Percentiles rank a stretch among this genome's conserved stretches.
These are phyloP conservation scores for Hygrophorus pudorinus DNA, from an alignment of 768 basidiomycete species.

Conservation along the genomic window DNA sequence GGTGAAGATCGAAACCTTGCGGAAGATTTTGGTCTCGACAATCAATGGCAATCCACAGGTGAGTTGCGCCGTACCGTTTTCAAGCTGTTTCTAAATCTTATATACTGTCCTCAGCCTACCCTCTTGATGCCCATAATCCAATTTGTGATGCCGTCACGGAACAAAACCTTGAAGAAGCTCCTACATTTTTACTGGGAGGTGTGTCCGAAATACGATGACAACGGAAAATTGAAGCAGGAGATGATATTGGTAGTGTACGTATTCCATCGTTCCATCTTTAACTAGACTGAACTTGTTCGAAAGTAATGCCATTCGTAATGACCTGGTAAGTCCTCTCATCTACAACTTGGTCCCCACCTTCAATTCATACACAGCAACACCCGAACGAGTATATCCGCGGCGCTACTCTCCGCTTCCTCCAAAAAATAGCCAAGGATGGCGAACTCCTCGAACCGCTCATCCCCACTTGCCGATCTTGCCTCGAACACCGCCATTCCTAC, in stretches of 20 bases:
- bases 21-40: constrained; percentile 86
- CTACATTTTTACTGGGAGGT: constrained; percentile 96
- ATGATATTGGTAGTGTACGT: constrained; percentile 98
- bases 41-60: constrained; percentile 94
- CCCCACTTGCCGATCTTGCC: constrained; percentile 85
- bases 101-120: constrained; percentile 45
- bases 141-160: constrained; percentile 90
- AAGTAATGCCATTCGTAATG: constrained; percentile 95
- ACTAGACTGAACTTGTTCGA: constrained; percentile 9
- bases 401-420: constrained; percentile 91
- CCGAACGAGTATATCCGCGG: constrained; percentile 99
- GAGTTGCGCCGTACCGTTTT: constrained; percentile 16
- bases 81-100: background rate
- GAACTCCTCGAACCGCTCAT: constrained; percentile 95
- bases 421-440: constrained; percentile 87
- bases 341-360: background rate
- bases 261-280: background rate
- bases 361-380: constrained; percentile 62
- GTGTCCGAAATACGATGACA: constrained; percentile 95
- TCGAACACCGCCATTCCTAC: constrained; percentile 96
- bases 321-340: constrained; percentile 54
- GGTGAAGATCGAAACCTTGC: constrained; percentile 91
- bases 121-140: constrained; percentile 98
- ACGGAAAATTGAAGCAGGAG: constrained; percentile 96
- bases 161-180: constrained; percentile 95